Evolutionary conservation across 2,329 filamentous ascomycete genomes (phyloP).

Genomic region (Pochonia chlamydosporia): DNA sequence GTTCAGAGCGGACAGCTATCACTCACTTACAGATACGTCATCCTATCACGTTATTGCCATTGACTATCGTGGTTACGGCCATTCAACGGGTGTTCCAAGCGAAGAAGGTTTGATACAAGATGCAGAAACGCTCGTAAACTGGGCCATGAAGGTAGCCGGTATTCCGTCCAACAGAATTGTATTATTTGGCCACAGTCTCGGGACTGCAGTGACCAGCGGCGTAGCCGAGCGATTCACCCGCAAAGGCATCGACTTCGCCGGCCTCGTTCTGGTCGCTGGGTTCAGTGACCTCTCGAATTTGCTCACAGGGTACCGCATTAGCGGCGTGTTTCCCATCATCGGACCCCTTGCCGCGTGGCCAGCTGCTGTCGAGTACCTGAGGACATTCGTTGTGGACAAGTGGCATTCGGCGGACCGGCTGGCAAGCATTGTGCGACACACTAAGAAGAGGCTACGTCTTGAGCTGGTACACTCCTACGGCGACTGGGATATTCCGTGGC

Average conservation of each 20-base stretch:
- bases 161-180: slow-evolving; percentile 69
- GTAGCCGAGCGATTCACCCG: slow-evolving; percentile 64
- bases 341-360: slow-evolving; percentile 67
- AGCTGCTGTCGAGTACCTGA: slow-evolving; percentile 53
- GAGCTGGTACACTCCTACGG: slow-evolving; percentile 74
- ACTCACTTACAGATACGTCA: slow-evolving; percentile 66
- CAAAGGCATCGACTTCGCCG: slow-evolving; percentile 64
- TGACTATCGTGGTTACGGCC: slow-evolving; percentile 86
- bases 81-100: slow-evolving; percentile 71
- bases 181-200: slow-evolving; percentile 79
- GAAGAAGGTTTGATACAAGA: slow-evolving; percentile 80
- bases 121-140: slow-evolving; percentile 66
- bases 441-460: slow-evolving; percentile 53
- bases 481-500: slow-evolving; percentile 76
- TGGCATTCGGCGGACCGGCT: slow-evolving; percentile 73
- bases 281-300: slow-evolving; percentile 72
- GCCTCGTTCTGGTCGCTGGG: slow-evolving; percentile 70
- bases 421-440: slow-evolving; percentile 45
- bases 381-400: slow-evolving; percentile 64
- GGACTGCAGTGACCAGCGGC: slow-evolving; percentile 75
- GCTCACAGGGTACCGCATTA: slow-evolving; percentile 70
- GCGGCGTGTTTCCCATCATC: slow-evolving; percentile 74
- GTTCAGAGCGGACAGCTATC: slow-evolving; percentile 70
- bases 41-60: slow-evolving; percentile 78
- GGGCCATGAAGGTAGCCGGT: slow-evolving; percentile 57